Base-by-base conservation (phyloP, 2,329 filamentous ascomycete genomes). In the Talaromyces pinophilus region DNA sequence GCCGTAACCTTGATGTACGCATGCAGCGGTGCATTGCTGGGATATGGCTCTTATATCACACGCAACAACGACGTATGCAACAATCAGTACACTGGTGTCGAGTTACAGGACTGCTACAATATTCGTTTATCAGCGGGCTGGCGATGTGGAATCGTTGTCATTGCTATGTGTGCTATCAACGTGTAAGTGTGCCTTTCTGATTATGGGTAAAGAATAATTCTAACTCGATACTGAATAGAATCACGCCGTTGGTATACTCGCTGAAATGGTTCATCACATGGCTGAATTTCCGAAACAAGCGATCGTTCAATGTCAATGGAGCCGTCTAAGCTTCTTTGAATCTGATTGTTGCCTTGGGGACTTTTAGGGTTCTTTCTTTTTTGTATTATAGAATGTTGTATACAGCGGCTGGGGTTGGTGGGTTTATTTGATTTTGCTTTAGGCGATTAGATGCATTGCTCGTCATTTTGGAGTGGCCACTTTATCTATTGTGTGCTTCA, bases 11-110 rank as follows among this genome's bases (percentile, higher is more conserved):
- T 54, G 11, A 28, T 66, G 38, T 62, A 57, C 19, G 25, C 48
- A 5, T n/a, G 52, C 10, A 40, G 35, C 13, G 38, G 64, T 3
- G 59, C 59, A 17, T 46, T 66, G 25, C 11, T 50, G 2, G 64
- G 59, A n/a, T 66, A 66, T n/a, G 57, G 57, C 10, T 52, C 59
- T n/a, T 66, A 66, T 40, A 55, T 66, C 19, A 61, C 59, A n/a
- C 64, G 64, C n/a, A 46, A 66, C 28, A 61, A 66, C 30, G 10
- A 30, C n/a, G 17, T 48, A 6, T 66, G 59, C 28, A 44, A 55
- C 25, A 42, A 54, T 5, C 50, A 42, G 17, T 28, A 55, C 15
- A n/a, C 48, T 13, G 46, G 57, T 22, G 15, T 3, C 5, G 46
- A 38, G 5, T 5, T 46, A 15, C n/a, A 19, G 2, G n/a, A 57